Evolutionary conservation across 495 filamentous ascomycete genomes (phyloP).

Genomic region (Aspergillus affinis): DNA sequence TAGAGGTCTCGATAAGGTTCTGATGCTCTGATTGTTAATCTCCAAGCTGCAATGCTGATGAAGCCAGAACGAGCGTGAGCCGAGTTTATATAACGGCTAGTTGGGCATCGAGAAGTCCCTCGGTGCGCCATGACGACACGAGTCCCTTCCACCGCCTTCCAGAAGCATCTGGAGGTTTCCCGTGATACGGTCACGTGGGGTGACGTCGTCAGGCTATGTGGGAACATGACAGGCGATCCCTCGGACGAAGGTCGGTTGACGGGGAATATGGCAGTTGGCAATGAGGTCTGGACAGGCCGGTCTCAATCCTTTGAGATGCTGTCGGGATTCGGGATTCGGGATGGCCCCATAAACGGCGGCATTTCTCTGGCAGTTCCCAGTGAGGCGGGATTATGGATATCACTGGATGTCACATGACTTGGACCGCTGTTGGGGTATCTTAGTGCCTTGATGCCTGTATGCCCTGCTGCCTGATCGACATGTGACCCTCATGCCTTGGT

Average conservation of each 20-base stretch:
- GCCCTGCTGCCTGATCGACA: too few species aligned
- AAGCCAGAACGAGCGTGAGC: slow-evolving; percentile 9
- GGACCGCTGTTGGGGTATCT: too few species aligned
- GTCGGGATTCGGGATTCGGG: neutral
- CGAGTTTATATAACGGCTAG: slow-evolving; percentile 27
- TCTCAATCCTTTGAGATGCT: neutral
- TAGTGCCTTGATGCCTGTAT: neutral
- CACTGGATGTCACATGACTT: neutral
- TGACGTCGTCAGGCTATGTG: neutral
- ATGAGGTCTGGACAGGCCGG: neutral
- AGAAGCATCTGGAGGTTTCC: slow-evolving; percentile 26
- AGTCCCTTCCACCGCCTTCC: slow-evolving; percentile 43
- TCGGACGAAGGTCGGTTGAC: neutral
- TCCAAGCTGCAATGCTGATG: neutral
- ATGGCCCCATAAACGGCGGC: neutral
- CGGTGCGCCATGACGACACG: slow-evolving; percentile 33
- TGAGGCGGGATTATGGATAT: neutral
- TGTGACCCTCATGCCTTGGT: too few species aligned
- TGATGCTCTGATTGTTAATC: neutral
- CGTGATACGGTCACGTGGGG: neutral
- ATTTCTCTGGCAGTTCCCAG: neutral
- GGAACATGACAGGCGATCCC: neutral
- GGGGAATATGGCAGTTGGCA: neutral
- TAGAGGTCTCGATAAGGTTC: neutral
- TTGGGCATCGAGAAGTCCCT: slow-evolving; percentile 25